Percentiles rank a stretch among this genome's conserved stretches.
These are phyloP conservation scores for Hygrophorus russula DNA, from an alignment of 768 basidiomycete species.

Conservation along the genomic window DNA sequence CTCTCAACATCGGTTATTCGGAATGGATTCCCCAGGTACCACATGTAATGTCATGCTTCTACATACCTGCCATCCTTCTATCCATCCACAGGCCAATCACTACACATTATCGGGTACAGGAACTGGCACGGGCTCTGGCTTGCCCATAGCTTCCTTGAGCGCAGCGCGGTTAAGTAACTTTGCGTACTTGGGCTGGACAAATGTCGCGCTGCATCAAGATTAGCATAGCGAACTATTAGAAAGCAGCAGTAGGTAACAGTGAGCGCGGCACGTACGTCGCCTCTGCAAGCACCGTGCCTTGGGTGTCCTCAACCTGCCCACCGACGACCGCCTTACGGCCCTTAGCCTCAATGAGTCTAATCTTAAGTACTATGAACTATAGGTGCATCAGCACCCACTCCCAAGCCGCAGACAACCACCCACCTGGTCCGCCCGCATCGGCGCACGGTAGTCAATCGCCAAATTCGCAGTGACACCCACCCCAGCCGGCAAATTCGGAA, in stretches of 20 bases:
- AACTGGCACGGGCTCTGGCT: too few relatives aligned
- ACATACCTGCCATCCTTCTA: too few relatives aligned
- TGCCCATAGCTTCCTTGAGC: slow-evolving; percentile 57
- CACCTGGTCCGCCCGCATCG: slow-evolving; percentile 84
- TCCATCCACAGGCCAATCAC: too few relatives aligned
- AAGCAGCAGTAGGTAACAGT: too few relatives aligned
- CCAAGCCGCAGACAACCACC: slow-evolving; percentile 5
- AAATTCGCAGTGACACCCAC: slow-evolving; percentile 91
- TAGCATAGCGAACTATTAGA: too few relatives aligned
- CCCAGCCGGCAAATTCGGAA: slow-evolving; percentile 75
- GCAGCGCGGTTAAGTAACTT: slow-evolving; percentile 54
- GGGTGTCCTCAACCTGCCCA: slow-evolving; percentile 65
- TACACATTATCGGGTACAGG: too few relatives aligned
- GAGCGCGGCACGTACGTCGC: slow-evolving; percentile 70
- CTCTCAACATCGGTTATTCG: too few relatives aligned
- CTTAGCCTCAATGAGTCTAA: slow-evolving; percentile 49
- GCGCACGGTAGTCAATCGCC: slow-evolving; percentile 71
- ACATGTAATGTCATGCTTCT: too few relatives aligned
- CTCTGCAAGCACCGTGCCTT: slow-evolving; percentile 76
- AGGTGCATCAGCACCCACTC: not conserved
- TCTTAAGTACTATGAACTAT: slow-evolving; percentile 79
- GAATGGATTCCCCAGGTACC: too few relatives aligned
- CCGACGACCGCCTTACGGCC: slow-evolving; percentile 71
- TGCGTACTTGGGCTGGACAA: slow-evolving; percentile 86
- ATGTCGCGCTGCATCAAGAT: slow-evolving; percentile 46